A percentile compares a stretch with the other conserved stretches of the same genome.
Conservation (phyloP, 2,329 filamentous ascomycete species). For the Pestalotiopsis sp. region DNA sequence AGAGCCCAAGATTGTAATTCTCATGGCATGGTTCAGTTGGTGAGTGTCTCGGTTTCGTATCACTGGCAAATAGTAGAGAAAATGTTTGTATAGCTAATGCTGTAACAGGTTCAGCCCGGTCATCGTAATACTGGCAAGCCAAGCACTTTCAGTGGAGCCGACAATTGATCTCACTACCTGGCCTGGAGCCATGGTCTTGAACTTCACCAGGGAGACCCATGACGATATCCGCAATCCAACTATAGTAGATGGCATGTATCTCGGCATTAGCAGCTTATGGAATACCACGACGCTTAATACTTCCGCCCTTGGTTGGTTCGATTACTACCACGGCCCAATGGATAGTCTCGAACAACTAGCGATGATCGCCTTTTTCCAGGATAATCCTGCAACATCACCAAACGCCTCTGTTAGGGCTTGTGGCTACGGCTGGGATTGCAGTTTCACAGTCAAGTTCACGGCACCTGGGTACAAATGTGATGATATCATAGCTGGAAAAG, state of each 20-base stretch:
- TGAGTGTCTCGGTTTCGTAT: too few species aligned
- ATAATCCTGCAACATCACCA: fast-evolving
- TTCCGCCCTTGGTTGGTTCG: neutral
- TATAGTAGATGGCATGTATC: neutral
- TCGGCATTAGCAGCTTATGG: fast-evolving
- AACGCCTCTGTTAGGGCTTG: neutral
- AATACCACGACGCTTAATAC: neutral
- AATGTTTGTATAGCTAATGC: neutral
- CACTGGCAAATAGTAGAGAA: too few species aligned
- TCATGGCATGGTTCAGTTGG: too few species aligned
- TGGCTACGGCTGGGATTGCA: neutral
- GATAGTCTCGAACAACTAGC: neutral
- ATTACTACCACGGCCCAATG: neutral
- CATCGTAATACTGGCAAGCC: neutral
- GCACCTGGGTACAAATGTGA: neutral
- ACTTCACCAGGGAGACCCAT: neutral
- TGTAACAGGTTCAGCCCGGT: neutral
- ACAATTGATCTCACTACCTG: neutral
- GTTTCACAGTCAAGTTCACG: neutral
- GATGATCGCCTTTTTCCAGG: neutral
- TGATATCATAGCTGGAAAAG: neutral
- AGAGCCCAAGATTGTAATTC: too few species aligned
- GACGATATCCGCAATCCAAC: neutral
- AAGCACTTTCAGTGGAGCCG: neutral
- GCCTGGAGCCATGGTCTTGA: neutral